phyloP scores from a whole-genome alignment of 495 filamentous ascomycete species.

The Lophiotrema nucula region DNA sequence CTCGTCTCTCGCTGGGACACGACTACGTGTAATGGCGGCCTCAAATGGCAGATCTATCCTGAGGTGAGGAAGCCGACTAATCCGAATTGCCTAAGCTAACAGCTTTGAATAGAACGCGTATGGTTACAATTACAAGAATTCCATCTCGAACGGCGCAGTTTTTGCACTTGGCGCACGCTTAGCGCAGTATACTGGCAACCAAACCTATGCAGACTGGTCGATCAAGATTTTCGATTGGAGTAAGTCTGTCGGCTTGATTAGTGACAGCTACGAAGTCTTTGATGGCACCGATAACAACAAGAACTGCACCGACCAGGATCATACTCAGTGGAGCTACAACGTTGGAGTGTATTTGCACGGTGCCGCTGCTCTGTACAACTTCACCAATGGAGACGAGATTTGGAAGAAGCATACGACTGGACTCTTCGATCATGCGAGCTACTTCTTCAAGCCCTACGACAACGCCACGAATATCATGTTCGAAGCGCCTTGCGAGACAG shows the following conservation, averaged over 20 bases:
- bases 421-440: conserved; percentile 33
- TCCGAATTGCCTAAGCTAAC: no score
- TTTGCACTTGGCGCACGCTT: conserved; percentile 70
- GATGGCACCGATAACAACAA: conserved; percentile 40
- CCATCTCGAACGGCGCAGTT: conserved; percentile 66
- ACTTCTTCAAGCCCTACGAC: conserved; percentile 42
- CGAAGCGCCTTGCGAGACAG: conserved; percentile 44
- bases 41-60: conserved; percentile 58
- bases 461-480: conserved; percentile 46
- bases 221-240: conserved; percentile 41
- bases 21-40: conserved; percentile 49
- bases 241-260: conserved; percentile 35
- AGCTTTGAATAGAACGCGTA: conserved; percentile 41
- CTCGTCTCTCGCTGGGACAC: conserved; percentile 50
- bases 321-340: conserved; percentile 64
- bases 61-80: no score
- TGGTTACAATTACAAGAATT: conserved; percentile 66
- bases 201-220: conserved; percentile 53
- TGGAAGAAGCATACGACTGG: conserved; percentile 38
- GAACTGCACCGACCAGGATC: conserved; percentile 39
- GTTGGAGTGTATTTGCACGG: conserved; percentile 64
- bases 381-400: conserved; percentile 36
- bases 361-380: conserved; percentile 72
- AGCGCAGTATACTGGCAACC: conserved; percentile 62
- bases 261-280: conserved; percentile 37